Evolutionary conservation across 148 eudicot species (phyloP).

Genomic region (Diospyros kaki): DNA sequence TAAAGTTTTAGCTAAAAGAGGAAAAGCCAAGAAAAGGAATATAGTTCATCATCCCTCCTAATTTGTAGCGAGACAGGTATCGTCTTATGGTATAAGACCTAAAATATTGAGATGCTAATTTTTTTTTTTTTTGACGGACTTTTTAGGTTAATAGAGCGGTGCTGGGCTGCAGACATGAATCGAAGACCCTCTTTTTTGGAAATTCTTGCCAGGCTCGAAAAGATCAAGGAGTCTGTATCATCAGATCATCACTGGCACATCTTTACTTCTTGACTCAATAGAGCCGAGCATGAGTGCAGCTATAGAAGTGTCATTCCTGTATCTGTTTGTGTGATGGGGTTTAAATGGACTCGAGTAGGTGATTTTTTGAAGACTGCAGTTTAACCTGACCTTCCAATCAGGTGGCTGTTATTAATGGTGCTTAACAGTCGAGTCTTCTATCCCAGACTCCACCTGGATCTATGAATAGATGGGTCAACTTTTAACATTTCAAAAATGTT

Average conservation of each 20-base stretch:
- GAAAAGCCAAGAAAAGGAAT: too few species aligned
- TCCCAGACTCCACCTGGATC: too few species aligned
- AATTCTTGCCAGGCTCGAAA: slow-evolving; percentile 80
- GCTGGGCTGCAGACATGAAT: slow-evolving; percentile 86
- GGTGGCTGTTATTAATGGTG: too few species aligned
- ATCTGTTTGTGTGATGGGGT: slow-evolving; percentile 1
- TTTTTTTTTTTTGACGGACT: slow-evolving; percentile 5
- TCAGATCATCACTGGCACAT: slow-evolving; percentile 74
- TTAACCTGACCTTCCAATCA: too few species aligned
- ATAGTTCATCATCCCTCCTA: too few species aligned
- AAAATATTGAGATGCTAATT: background rate
- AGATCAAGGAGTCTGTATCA: slow-evolving; percentile 55
- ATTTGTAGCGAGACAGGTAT: background rate
- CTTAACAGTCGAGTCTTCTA: too few species aligned
- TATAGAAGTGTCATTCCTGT: background rate
- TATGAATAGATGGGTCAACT: too few species aligned
- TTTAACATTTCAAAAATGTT: background rate
- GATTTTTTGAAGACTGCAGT: background rate
- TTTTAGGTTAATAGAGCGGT: slow-evolving; percentile 65
- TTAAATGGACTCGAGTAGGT: background rate
- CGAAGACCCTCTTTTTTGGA: slow-evolving; percentile 85
- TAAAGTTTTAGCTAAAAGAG: too few species aligned
- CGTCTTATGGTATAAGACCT: background rate
- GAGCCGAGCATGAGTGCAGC: background rate
- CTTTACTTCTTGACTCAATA: slow-evolving; percentile 49